These are phyloP conservation scores for Xerocomellus dryophilus DNA, from an alignment of 768 basidiomycete species.

Conservation along the genomic window DNA sequence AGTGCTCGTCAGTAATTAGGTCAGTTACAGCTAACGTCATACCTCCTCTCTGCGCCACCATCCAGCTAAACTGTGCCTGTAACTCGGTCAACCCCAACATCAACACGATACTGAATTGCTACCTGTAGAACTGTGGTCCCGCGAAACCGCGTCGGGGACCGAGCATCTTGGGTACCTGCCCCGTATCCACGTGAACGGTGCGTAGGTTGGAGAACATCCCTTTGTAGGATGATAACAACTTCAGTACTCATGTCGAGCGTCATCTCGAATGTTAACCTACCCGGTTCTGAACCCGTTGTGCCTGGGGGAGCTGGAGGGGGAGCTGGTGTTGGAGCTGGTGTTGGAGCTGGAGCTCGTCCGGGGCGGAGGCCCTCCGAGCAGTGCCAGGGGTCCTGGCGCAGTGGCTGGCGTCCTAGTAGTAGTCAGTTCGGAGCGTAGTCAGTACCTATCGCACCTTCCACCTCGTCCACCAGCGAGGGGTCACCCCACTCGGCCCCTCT, in stretches of 20 bases:
- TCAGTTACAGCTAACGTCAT: not conserved
- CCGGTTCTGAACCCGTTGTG: conserved; percentile 31
- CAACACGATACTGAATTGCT: conserved; percentile 40
- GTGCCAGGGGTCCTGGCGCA: too few relatives aligned
- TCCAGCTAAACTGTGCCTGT: conserved; percentile 48
- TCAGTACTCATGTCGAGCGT: not conserved
- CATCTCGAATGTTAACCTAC: conserved; percentile 1
- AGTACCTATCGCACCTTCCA: too few relatives aligned
- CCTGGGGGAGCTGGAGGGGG: too few relatives aligned
- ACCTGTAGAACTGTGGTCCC: conserved; percentile 29
- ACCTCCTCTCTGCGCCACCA: conserved; percentile 29
- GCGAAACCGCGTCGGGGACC: conserved; percentile 31
- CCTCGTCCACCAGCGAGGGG: too few relatives aligned
- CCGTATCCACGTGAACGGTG: conserved; percentile 25
- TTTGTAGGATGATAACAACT: not conserved
- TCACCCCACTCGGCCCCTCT: too few relatives aligned
- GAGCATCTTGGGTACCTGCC: conserved; percentile 28
- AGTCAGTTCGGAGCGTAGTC: too few relatives aligned
- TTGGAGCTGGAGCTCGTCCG: too few relatives aligned
- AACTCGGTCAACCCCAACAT: conserved; percentile 45
- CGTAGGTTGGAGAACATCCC: conserved; percentile 29
- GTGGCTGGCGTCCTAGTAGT: too few relatives aligned
- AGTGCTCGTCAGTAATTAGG: not conserved
- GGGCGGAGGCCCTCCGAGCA: too few relatives aligned
- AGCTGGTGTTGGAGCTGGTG: too few relatives aligned